These are phyloP conservation scores for Jimgerdemannia lactiflua DNA, from an alignment of 192 early-diverging fungal species.

Conservation along the genomic window DNA sequence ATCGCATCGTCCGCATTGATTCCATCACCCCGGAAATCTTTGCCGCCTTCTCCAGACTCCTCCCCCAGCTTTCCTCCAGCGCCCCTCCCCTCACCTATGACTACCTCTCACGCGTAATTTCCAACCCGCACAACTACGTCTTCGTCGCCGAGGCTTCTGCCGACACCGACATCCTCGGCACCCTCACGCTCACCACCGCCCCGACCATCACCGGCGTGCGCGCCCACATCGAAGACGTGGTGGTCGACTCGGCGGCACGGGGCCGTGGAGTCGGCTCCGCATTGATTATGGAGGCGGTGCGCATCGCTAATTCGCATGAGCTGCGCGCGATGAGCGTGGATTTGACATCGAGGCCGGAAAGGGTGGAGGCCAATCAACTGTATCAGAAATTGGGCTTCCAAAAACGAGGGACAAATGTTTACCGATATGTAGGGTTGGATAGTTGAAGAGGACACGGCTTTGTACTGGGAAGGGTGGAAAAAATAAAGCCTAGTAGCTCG, in stretches of 20 bases:
- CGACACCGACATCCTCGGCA: conserved; percentile 27
- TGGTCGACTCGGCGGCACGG: conserved; percentile 28
- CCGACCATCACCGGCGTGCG: conserved; percentile 36
- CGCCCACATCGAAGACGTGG: conserved; percentile 49
- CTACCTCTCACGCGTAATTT: neutral
- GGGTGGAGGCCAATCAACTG: conserved; percentile 36
- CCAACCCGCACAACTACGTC: neutral
- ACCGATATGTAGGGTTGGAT: conserved; percentile 14
- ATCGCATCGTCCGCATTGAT: neutral
- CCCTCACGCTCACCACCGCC: conserved; percentile 27
- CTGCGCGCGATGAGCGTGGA: conserved; percentile 27
- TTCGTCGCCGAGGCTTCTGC: neutral
- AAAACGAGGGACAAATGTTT: conserved; percentile 38
- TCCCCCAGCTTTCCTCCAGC: neutral
- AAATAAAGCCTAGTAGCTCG: too few species aligned
- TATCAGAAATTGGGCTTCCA: conserved; percentile 47
- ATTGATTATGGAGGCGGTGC: conserved; percentile 26
- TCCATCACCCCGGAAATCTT: neutral
- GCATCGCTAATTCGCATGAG: conserved; percentile 2
- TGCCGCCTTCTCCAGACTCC: neutral
- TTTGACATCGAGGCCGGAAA: conserved; percentile 44
- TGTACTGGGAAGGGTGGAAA: too few species aligned
- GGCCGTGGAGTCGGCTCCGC: conserved; percentile 32
- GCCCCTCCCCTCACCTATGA: neutral
- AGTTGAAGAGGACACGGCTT: too few species aligned